Evolutionary conservation across 139 green algal genomes (phyloP).

Genomic region (Spirogloea muscicola): DNA sequence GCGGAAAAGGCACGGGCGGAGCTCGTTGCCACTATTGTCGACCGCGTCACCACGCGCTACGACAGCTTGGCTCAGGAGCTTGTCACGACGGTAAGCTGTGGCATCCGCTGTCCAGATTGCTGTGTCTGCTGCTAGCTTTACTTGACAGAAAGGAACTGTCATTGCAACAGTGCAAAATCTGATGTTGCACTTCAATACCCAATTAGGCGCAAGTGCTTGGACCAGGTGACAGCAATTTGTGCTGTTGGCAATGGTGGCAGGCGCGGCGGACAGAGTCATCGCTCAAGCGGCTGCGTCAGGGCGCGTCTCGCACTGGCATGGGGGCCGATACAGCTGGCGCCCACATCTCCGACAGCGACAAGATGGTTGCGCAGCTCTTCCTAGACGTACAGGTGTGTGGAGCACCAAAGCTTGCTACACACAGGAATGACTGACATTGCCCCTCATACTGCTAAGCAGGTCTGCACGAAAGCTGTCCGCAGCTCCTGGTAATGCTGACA

Average conservation of each 20-base stretch:
- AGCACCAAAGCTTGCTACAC: not conserved
- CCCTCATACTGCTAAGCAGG: constrained; percentile 2
- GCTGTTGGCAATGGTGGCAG: too few species aligned
- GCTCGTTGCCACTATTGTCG: constrained; percentile 49
- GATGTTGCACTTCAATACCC: too few species aligned
- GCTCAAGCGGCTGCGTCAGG: constrained; percentile 73
- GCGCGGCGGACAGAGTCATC: constrained; percentile 75
- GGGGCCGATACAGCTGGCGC: constrained; percentile 12
- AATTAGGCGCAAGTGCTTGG: too few species aligned
- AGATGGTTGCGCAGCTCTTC: constrained; percentile 67
- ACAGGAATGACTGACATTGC: not conserved
- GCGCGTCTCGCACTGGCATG: constrained; percentile 36
- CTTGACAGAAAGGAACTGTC: not conserved
- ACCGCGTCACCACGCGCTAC: constrained; percentile 51
- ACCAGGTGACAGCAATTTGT: too few species aligned
- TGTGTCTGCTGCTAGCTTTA: not conserved
- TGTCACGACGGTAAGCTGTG: constrained; percentile 62
- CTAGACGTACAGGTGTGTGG: constrained; percentile 43
- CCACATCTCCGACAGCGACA: constrained; percentile 77
- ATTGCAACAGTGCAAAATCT: not conserved
- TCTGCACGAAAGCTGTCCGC: not conserved
- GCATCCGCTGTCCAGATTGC: not conserved
- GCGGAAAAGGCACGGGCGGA: not conserved
- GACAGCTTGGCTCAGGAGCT: constrained; percentile 68
- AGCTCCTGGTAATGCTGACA: not conserved